phyloP scores from a whole-genome alignment of 768 basidiomycete genomes.

The Tylopilus cervinicoccineus region DNA sequence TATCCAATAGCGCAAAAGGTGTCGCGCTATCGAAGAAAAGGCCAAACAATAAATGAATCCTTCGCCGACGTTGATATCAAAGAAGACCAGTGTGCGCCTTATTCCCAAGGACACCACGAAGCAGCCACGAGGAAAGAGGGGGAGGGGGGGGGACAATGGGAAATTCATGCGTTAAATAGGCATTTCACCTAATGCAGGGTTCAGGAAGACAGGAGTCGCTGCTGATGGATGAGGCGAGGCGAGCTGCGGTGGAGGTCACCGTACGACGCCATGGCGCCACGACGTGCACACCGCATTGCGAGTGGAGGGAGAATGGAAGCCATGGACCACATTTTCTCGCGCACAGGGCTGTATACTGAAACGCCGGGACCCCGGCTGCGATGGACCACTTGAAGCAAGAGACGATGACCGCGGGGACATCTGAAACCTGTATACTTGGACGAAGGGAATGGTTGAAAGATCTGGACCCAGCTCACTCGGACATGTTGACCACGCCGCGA shows the following conservation, averaged over 20 bases:
- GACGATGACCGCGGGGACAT: neutral
- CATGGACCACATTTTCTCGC: neutral
- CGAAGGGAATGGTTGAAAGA: neutral
- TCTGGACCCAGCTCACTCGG: neutral
- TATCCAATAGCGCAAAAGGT: neutral
- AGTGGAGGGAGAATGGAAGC: constrained; percentile 21
- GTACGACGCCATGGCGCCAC: neutral
- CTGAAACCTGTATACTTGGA: neutral
- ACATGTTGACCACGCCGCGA: constrained; percentile 13
- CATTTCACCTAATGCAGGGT: constrained; percentile 9
- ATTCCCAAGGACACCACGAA: constrained; percentile 2
- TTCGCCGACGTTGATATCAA: constrained; percentile 9
- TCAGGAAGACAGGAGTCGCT: neutral
- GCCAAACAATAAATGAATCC: neutral
- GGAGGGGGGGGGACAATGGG: neutral
- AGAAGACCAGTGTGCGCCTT: neutral
- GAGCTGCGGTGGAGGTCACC: constrained; percentile 11
- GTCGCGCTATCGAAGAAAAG: neutral
- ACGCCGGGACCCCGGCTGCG: neutral
- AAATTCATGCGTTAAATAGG: constrained; percentile 11
- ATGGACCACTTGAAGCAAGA: neutral
- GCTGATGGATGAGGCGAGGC: constrained; percentile 14
- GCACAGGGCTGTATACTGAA: neutral
- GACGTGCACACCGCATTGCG: constrained; percentile 14
- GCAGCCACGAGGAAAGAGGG: constrained; percentile 12